These are phyloP conservation scores for Phytopythium delawarense DNA, from an alignment of 352 stramenopile species.

Conservation along the genomic window DNA sequence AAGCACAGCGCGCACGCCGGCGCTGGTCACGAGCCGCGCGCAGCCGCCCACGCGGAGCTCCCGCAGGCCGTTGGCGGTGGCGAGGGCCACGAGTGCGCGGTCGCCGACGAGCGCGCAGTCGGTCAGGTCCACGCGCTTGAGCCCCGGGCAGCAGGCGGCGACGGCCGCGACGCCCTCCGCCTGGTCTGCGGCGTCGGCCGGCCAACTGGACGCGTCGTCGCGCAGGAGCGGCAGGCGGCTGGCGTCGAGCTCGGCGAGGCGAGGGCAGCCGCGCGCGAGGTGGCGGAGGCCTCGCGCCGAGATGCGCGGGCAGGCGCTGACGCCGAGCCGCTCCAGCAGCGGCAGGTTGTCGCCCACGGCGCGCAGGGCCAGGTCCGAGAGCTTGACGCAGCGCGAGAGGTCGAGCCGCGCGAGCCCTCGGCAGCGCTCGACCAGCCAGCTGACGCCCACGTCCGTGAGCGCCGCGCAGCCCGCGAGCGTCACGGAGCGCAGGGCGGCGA, in stretches of 20 bases:
- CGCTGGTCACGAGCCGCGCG: constrained; percentile 14
- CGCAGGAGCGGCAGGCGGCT: constrained; percentile 40
- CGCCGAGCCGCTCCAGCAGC: constrained; percentile 42
- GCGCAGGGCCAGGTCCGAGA: constrained; percentile 86
- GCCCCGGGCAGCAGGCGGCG: constrained; percentile 20
- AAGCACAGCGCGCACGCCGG: constrained; percentile 14
- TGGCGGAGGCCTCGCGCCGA: constrained; percentile 53
- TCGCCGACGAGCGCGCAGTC: constrained; percentile 43
- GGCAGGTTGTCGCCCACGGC: constrained; percentile 77
- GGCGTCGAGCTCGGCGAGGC: constrained; percentile 39
- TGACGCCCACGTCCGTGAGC: constrained; percentile 90
- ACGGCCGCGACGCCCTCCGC: constrained; percentile 34
- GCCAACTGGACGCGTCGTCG: constrained; percentile 9
- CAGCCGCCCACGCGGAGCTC: constrained; percentile 21
- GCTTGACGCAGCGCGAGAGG: constrained; percentile 75
- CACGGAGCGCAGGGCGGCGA: constrained; percentile 39
- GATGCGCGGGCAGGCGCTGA: constrained; percentile 44
- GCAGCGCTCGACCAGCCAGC: constrained; percentile 85
- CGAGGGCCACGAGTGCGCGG: constrained; percentile 23
- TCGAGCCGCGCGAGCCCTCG: constrained; percentile 80
- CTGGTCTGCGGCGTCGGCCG: background rate
- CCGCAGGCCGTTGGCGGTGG: constrained; percentile 8
- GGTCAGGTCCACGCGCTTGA: constrained; percentile 54
- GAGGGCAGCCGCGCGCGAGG: constrained; percentile 38
- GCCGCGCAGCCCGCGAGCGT: constrained; percentile 84